Evolutionary conservation across 176 grass and related monocot genomes (phyloP).

Genomic region (Oryza meridionalis): DNA sequence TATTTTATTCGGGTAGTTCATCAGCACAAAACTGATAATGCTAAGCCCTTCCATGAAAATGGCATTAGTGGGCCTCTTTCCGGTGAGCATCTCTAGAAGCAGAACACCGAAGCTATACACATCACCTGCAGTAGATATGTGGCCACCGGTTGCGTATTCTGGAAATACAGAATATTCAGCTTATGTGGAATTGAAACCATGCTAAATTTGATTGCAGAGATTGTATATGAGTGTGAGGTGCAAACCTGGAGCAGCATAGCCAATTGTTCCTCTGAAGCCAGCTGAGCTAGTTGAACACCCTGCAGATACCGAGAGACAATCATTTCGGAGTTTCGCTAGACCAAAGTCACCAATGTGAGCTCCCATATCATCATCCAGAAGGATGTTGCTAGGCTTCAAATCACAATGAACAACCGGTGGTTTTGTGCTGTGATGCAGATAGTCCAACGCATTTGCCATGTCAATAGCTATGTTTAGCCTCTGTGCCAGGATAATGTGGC

Average conservation of each 20-base stretch:
- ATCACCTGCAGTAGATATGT: background rate
- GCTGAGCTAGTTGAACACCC: constrained; percentile 11
- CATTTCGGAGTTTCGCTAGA: constrained; percentile 19
- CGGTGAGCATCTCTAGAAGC: constrained; percentile 2
- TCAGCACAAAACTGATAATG: background rate
- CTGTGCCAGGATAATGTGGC: constrained; percentile 23
- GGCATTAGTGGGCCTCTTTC: background rate
- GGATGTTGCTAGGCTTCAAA: constrained; percentile 38
- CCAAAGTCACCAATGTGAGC: constrained; percentile 53
- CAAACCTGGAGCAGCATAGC: constrained; percentile 35
- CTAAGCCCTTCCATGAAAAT: background rate
- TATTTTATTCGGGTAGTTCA: background rate
- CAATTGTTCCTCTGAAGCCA: constrained; percentile 30
- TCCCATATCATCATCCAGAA: constrained; percentile 48
- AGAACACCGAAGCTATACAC: background rate
- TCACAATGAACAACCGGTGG: constrained; percentile 46
- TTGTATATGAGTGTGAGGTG: background rate
- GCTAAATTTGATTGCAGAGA: too few species aligned
- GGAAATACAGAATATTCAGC: background rate
- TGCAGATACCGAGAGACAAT: background rate
- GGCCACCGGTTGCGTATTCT: constrained; percentile 23
- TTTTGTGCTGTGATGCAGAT: constrained; percentile 26
- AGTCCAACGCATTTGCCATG: constrained; percentile 46
- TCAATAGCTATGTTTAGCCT: constrained; percentile 43
- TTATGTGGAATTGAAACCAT: too few species aligned